Base-by-base conservation (phyloP, 345 rosid species). In the Populus nigra region DNA sequence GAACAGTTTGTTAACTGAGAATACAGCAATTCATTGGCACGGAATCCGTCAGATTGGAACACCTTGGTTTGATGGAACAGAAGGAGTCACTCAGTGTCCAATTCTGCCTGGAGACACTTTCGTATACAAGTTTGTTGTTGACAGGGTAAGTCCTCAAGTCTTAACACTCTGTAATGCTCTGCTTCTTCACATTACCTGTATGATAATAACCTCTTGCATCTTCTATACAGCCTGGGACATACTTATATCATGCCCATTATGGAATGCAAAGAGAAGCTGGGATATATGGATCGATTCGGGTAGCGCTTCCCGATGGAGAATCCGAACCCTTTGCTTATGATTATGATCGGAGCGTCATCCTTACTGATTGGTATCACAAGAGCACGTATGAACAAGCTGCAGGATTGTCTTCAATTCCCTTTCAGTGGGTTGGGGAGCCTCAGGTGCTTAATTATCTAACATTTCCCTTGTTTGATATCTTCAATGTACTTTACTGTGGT, bases 401-500 rank as follows among this genome's bases (percentile, higher is more conserved):
- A 0, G 97, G 91, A 70, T 82, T 94, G 62, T 82, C 91, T 47
- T 83, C 94, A 22, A 74, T 73, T 38, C 77, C 88, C 57, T 94
- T 92, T 71, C 79, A 29, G n/a, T 94, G 96, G 97, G 92, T 94
- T 23, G 86, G 84, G 1, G 98, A 94, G 79, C 96, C 98, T 85
- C 85, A 91, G 87, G 97, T 92, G 72, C 50, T 9, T 57, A 55
- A 59, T 47, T 18, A 6, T 53, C 59, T 20, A 5, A 53, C 22
- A 18, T 15, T 13, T 53, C n/a, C 59, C n/a, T 53, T 53, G 8
- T 53, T 53, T 53, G 59, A 53, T 20, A 20, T 53, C 59, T 2
- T 53, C 2, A 53, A 20, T 53, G 23, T 53, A 17, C 3, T 53
- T 53, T 53, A 53, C 20, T 2, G 59, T 53, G 9, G 20, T 53